A percentile compares a stretch with the other conserved stretches of the same genome.
Conservation (phyloP, 129 eudicot species). For the Scalesia atractyloides region DNA sequence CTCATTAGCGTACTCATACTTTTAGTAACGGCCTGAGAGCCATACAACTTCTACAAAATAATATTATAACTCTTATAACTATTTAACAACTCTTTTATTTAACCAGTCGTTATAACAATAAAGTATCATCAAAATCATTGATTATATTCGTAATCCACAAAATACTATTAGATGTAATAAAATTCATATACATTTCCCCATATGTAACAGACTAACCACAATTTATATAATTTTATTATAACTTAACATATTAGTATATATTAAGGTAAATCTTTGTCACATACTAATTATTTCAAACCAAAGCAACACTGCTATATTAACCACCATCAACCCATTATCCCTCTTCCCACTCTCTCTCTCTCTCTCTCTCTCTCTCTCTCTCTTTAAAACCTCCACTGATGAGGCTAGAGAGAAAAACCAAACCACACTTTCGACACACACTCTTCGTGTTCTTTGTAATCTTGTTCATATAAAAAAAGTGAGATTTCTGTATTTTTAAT, state of each 20-base stretch:
- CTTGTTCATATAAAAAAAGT: constrained; percentile 10
- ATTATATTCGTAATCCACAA: neutral
- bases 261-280: neutral
- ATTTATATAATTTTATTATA: too few species aligned
- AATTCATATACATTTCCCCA: too few species aligned
- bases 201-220: too few species aligned
- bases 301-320: constrained; percentile 30
- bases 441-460: neutral
- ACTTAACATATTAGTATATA: too few species aligned
- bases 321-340: constrained; percentile 30
- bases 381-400: constrained; percentile 19
- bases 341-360: constrained; percentile 7
- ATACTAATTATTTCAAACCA: neutral
- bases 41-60: too few species aligned
- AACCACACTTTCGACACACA: constrained; percentile 17
- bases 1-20: too few species aligned
- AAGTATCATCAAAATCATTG: constrained; percentile 4
- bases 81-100: too few species aligned
- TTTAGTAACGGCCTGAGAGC: too few species aligned
- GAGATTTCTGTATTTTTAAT: neutral
- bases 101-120: neutral
- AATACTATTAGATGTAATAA: too few species aligned
- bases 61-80: too few species aligned
- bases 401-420: constrained; percentile 13
- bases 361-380: too few species aligned